Evolutionary conservation across 768 basidiomycete genomes (phyloP).

Genomic region (Trichaptum fuscoviolaceum): DNA sequence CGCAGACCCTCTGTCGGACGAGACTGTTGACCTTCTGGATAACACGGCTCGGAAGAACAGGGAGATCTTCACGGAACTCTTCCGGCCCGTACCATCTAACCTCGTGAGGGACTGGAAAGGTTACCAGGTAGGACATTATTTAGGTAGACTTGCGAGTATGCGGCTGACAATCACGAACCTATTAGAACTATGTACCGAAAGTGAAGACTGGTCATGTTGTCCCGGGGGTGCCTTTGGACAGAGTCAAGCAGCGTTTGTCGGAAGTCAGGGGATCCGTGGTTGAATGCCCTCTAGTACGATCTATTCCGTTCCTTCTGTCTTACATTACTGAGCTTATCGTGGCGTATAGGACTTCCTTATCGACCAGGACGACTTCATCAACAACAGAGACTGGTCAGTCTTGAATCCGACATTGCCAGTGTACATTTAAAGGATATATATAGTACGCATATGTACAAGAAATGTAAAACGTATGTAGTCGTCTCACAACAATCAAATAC

Average conservation of each 20-base stretch:
- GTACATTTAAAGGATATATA: slow-evolving; percentile 48
- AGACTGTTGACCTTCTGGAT: slow-evolving; percentile 54
- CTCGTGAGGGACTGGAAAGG: slow-evolving; percentile 71
- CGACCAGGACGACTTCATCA: slow-evolving; percentile 67
- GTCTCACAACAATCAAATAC: not conserved
- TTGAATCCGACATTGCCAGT: slow-evolving; percentile 76
- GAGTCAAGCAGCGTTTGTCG: slow-evolving; percentile 71
- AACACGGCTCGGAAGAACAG: slow-evolving; percentile 75
- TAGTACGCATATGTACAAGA: not conserved
- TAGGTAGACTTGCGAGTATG: not conserved
- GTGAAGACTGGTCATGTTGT: slow-evolving; percentile 78
- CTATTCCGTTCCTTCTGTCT: slow-evolving; percentile 10
- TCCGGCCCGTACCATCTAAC: slow-evolving; percentile 84
- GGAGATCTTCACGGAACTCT: slow-evolving; percentile 81
- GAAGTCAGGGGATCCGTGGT: slow-evolving; percentile 70
- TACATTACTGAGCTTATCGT: slow-evolving; percentile 11
- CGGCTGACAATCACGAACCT: not conserved
- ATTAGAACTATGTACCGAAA: slow-evolving; percentile 67
- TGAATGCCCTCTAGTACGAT: slow-evolving; percentile 63
- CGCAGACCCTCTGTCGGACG: slow-evolving; percentile 71
- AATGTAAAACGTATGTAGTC: not conserved
- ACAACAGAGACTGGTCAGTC: slow-evolving; percentile 66
- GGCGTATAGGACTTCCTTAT: slow-evolving; percentile 71
- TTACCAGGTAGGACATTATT: slow-evolving; percentile 53
- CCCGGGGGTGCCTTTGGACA: slow-evolving; percentile 55